Base-by-base conservation (phyloP, 441 rosid species). In the Populus trichocarpa region DNA sequence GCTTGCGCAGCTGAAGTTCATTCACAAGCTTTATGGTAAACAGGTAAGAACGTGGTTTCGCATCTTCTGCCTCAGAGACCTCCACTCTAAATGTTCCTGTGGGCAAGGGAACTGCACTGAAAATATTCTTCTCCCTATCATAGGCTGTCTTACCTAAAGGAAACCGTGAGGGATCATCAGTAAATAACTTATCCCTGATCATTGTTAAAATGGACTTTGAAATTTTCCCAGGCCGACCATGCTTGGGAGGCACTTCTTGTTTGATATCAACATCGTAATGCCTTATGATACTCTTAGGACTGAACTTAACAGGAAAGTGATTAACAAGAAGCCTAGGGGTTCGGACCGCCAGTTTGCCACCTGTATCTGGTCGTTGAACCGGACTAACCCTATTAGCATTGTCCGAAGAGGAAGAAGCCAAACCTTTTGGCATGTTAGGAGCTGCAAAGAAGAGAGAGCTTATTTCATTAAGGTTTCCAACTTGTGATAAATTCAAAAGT, bases 241-340 rank as follows among this genome's bases (percentile, higher is more conserved):
- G 64, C 81, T 63, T 30, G 28, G 84, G 9, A 70, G 81, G 75
- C 71, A 7, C 67, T 0, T 82, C 84, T 57, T 82, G 89, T 77
- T 82, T 92, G 75, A 95, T 85, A 68, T 90, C 91, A 67, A 93
- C 76, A 82, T 90, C 92, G 57, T 95, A 95, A 78, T 88, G 95
- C 67, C 70, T 67, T 69, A 95, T 89, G 71, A 81, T 86, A 57
- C 81, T 84, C n/a, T 88, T 83, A 6, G 89, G 86, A 81, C 81
- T 81, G 78, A 93, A 93, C 32, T 53, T 71, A 3, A 92, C 90
- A 0, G 75, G 85, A 67, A 92, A 93, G 76, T 95, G 97, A 67
- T 93, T 95, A 32, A 90, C 97, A 7, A 22, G 83, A 61, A 92
- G 95, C 70, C 33, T 82, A 6, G 83, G 86, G 30, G 38, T 78